Evolutionary conservation across 495 filamentous ascomycete species (phyloP), one percentile per base, ranked within the genome.

Genomic region (Choiromyces venosus): DNA sequence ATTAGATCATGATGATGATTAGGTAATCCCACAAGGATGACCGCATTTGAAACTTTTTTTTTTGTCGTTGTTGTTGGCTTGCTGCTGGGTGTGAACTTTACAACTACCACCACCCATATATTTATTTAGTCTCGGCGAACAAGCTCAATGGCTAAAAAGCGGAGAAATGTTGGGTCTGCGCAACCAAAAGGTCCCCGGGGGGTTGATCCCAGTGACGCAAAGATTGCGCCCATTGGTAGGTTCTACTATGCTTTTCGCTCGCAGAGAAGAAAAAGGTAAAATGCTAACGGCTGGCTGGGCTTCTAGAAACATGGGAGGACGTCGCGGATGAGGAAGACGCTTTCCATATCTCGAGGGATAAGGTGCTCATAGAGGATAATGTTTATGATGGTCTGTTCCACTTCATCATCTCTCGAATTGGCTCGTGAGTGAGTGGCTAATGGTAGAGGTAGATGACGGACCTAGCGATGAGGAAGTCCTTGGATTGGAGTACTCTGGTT

Each of bases 241-340:
- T 73, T 33, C 16, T 37, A 36, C 37, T 46, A 67, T 66, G 42
- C n/a, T 37, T 12, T 68, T 68, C 37, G 19, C 56, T 36, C 9
- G 25, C 6, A n/a, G 21, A 40, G 18, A 38, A 67, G 40, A 65
- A 14, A 12, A 7, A 8, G 19, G 21, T 21, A 37, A 66, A 38
- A 40, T 16, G 33, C 69, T 68, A 46, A 71, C n/a, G n/a, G 16
- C 10, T 65, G 46, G 46, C 8, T 64, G 37, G 16, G 9, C 9
- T n/a, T n/a, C n/a, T n/a, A 77, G 75, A 85, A 69, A 87, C 89
- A n/a, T 94, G 90, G 84, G 88, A 91, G 81, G 90, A 94, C 79
- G 90, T 97, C 76, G 93, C 94, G 78, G 90, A 96, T 80, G 94
- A 93, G 1, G 92, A 96, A 79, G 95, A 99, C 83, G 93, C 95